A percentile compares a stretch with the other conserved stretches of the same genome.
Conservation (phyloP, 495 filamentous ascomycete genomes). For the Aspergillus coremiiformis region DNA sequence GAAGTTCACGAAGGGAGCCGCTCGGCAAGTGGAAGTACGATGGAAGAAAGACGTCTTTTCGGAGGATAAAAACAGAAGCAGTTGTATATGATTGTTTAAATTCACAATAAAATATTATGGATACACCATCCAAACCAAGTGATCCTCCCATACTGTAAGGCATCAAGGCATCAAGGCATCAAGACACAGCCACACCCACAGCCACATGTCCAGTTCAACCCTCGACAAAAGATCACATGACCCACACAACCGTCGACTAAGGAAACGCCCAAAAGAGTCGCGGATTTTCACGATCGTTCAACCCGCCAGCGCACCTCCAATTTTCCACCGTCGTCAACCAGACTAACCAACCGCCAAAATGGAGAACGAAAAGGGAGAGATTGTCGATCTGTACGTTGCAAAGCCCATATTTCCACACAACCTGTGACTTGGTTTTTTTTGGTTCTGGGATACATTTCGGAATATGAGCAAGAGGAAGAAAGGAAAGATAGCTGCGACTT, state of each 20-base stretch:
- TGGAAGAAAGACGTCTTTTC: constrained; percentile 43
- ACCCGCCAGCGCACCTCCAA: constrained; percentile 21
- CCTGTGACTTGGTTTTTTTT: not conserved
- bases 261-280: constrained; percentile 17
- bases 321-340: constrained; percentile 37
- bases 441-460: not conserved
- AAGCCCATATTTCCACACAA: not conserved
- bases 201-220: no score
- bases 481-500: not conserved
- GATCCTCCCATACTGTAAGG: not conserved
- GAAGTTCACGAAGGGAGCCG: constrained; percentile 50
- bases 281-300: constrained; percentile 16
- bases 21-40: constrained; percentile 47
- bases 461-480: not conserved
- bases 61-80: constrained; percentile 23
- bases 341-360: constrained; percentile 57
- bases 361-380: constrained; percentile 97
- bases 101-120: no score
- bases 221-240: constrained; percentile 44
- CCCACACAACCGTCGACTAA: constrained; percentile 39
- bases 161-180: not conserved
- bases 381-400: constrained; percentile 87
- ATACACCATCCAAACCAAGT: not conserved
- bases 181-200: not conserved
- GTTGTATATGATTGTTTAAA: constrained; percentile 22